phyloP scores from a whole-genome alignment of 2,329 filamentous ascomycete species.

The Helminthosporium solani region DNA sequence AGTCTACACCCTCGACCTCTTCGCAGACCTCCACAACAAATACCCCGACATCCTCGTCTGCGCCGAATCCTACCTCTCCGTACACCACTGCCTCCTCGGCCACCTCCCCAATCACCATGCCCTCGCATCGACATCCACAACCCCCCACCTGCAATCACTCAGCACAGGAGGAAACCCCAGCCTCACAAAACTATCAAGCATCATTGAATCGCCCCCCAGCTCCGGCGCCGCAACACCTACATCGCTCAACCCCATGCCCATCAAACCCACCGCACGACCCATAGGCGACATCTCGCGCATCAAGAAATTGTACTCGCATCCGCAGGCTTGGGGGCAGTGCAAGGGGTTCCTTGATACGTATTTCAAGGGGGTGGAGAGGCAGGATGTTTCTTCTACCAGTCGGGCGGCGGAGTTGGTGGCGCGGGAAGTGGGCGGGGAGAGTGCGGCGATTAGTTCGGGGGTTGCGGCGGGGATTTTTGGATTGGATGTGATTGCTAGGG shows the following conservation, averaged over 20 bases:
- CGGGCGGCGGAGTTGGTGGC: slow-evolving; percentile 76
- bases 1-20: slow-evolving; percentile 82
- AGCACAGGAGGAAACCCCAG: neutral
- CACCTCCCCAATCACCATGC: slow-evolving; percentile 11
- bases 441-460: slow-evolving; percentile 75
- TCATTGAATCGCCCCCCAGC: slow-evolving; percentile 30
- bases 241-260: slow-evolving; percentile 46
- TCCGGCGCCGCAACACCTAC: slow-evolving; percentile 57
- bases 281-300: slow-evolving; percentile 60
- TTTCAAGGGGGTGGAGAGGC: slow-evolving; percentile 72
- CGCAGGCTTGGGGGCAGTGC: slow-evolving; percentile 94
- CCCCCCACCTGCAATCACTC: no score
- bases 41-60: slow-evolving; percentile 73
- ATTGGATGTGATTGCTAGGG: slow-evolving; percentile 67
- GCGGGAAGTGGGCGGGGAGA: slow-evolving; percentile 58
- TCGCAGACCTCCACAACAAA: slow-evolving; percentile 68
- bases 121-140: slow-evolving; percentile 12
- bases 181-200: neutral
- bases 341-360: slow-evolving; percentile 68
- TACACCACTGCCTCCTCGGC: slow-evolving; percentile 84
- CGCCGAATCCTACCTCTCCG: slow-evolving; percentile 81
- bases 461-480: slow-evolving; percentile 69
- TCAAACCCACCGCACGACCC: slow-evolving; percentile 52
- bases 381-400: slow-evolving; percentile 84
- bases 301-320: slow-evolving; percentile 82